These are phyloP conservation scores for Blastobotrys americana DNA, from an alignment of 805 yeast genomes.

Conservation along the genomic window DNA sequence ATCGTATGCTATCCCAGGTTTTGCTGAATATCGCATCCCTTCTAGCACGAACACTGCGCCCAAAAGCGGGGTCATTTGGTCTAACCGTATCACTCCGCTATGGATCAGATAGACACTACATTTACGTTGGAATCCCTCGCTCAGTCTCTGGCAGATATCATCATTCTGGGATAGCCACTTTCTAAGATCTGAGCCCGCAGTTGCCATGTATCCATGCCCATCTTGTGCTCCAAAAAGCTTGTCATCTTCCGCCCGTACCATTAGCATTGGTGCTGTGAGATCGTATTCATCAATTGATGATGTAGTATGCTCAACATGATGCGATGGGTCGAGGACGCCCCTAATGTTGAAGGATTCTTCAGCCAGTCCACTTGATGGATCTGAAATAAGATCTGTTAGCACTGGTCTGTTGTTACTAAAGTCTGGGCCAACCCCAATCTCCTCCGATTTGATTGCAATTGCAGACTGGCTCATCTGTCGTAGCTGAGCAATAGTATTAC, in stretches of 20 bases:
- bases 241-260: conserved; percentile 16
- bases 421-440: conserved; percentile 28
- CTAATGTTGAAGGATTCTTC: too few relatives aligned
- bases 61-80: conserved; percentile 23
- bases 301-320: too few relatives aligned
- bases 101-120: conserved; percentile 59
- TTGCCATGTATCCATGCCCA: conserved; percentile 29
- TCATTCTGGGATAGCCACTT: conserved; percentile 41
- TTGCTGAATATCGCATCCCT: conserved; percentile 34
- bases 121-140: conserved; percentile 42
- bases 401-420: too few relatives aligned
- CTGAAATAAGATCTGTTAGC: too few relatives aligned
- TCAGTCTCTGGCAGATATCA: conserved; percentile 38
- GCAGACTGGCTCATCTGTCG: not conserved
- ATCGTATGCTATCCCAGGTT: conserved; percentile 43
- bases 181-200: conserved; percentile 39
- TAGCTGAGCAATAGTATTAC: not conserved
- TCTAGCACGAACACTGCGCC: conserved; percentile 13
- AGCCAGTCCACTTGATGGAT: too few relatives aligned
- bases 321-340: too few relatives aligned
- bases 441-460: not conserved
- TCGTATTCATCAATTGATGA: conserved; percentile 28
- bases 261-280: conserved; percentile 32
- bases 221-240: conserved; percentile 20
- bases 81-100: conserved; percentile 47